Evolutionary conservation across 164 flowering plant species (phyloP).

Genomic region (Aristolochia fimbriata): DNA sequence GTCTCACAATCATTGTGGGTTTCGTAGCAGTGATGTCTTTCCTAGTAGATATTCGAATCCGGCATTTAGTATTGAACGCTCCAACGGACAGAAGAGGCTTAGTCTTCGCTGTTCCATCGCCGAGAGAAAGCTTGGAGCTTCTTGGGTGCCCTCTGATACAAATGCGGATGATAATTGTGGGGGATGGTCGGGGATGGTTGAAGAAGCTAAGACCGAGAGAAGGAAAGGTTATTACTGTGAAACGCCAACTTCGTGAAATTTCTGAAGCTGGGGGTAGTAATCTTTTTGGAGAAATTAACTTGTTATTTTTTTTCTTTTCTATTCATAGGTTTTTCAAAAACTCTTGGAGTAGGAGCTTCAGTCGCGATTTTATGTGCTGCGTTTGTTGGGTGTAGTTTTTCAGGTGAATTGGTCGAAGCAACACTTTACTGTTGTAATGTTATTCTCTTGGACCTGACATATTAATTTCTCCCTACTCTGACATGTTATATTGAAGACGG

Average conservation of each 20-base stretch:
- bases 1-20: slow-evolving; percentile 3
- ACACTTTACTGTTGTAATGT: neutral
- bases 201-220: slow-evolving; percentile 9
- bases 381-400: slow-evolving; percentile 30
- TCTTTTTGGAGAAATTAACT: neutral
- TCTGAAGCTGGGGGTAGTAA: neutral
- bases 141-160: slow-evolving; percentile 29
- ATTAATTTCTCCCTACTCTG: too few species aligned
- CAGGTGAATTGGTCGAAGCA: slow-evolving; percentile 19
- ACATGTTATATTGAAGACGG: too few species aligned
- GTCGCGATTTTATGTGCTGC: slow-evolving; percentile 35
- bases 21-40: slow-evolving; percentile 11
- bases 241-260: too few species aligned
- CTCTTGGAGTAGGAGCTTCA: slow-evolving; percentile 42
- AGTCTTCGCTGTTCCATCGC: slow-evolving; percentile 17
- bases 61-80: slow-evolving; percentile 2
- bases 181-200: slow-evolving; percentile 45
- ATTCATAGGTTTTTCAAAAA: slow-evolving; percentile 22
- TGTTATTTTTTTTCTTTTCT: neutral
- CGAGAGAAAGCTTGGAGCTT: slow-evolving; percentile 15
- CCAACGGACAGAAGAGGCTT: slow-evolving; percentile 4
- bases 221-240: slow-evolving; percentile 22
- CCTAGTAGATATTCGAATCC: slow-evolving; percentile 8
- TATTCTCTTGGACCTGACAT: neutral
- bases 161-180: slow-evolving; percentile 21